Base-by-base conservation (phyloP, 202 grass and related monocot genomes). In the Musa balbisiana region DNA sequence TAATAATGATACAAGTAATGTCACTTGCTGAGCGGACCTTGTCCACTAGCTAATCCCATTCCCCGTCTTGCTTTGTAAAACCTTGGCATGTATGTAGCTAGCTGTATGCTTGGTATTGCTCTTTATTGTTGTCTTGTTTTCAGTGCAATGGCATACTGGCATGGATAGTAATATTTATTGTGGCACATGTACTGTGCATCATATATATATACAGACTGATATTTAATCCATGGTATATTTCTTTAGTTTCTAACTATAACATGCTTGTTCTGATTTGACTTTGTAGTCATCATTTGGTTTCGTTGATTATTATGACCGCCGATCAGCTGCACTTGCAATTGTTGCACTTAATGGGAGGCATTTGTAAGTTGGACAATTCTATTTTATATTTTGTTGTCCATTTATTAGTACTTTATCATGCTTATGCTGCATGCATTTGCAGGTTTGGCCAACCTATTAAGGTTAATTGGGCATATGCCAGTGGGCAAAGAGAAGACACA, bases 391-490 rank as follows among this genome's bases (percentile, higher is more conserved):
- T 67, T 14, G 64, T 75, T 52, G 22, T 58, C 52, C 25, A 25
- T 69, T 52, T 53, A 33, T 17, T 56, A 67, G 33, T 16, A 65
- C 73, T 27, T 10, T 22, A 27, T 8, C 17, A 70, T 73, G 60
- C 8, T 13, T 71, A 23, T 49, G 10, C 19, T 68, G 17, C 63
- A 67, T 59, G 15, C 69, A 74, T 10, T 72, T 85, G 52, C 77
- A 85, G 87, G 71, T 89, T 89, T 78, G 87, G 87, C 19, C 87
- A 85, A 64, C 64, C 83, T 77, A 85, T 89, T 75, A 80, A 81
- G 71, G 87, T 89, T 80, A 89, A 85, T 70, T 85, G 87, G 87
- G 87, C 83, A 78, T 89, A 89, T 78, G 74, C 87, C 73, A 89
- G 87, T 72, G 80, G 78, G 25, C 87, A 85, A 69, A 85, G 87